Conservation (phyloP, 768 basidiomycete species). For the Pseudohyphozyma bogoriensis region DNA sequence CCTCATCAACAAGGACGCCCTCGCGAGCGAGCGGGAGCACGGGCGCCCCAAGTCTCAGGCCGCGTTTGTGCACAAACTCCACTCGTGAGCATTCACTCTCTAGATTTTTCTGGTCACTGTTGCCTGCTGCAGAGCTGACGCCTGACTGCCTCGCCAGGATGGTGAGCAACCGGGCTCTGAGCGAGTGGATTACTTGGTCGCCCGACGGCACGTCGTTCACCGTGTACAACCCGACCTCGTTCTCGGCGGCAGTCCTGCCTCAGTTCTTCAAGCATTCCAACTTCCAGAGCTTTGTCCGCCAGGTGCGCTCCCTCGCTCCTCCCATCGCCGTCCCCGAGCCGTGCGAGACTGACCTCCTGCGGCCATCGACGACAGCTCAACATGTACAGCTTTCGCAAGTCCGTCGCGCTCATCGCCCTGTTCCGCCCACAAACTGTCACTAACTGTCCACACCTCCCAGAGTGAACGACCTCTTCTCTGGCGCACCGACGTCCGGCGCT, state of each 20-base stretch:
- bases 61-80: neutral
- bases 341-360: conserved; percentile 22
- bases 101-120: no score
- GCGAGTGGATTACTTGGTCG: conserved; percentile 17
- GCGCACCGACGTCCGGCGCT: neutral
- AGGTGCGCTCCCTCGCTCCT: conserved; percentile 31
- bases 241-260: conserved; percentile 32
- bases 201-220: conserved; percentile 15
- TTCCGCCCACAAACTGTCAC: neutral
- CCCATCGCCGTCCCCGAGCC: neutral
- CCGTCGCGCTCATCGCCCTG: neutral
- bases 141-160: no score
- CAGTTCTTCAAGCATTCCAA: conserved; percentile 42
- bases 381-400: conserved; percentile 84
- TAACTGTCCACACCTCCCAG: neutral
- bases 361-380: conserved; percentile 45
- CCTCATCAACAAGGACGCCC: no score
- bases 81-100: no score
- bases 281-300: conserved; percentile 38
- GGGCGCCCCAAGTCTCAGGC: neutral
- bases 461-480: neutral
- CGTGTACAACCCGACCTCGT: conserved; percentile 18
- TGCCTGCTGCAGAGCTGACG: no score
- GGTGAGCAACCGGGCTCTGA: neutral
- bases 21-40: neutral